Percentiles rank a stretch among this genome's conserved stretches.
phyloP scores from a whole-genome alignment of 176 grass and related monocot species.

The Carex littledalei region DNA sequence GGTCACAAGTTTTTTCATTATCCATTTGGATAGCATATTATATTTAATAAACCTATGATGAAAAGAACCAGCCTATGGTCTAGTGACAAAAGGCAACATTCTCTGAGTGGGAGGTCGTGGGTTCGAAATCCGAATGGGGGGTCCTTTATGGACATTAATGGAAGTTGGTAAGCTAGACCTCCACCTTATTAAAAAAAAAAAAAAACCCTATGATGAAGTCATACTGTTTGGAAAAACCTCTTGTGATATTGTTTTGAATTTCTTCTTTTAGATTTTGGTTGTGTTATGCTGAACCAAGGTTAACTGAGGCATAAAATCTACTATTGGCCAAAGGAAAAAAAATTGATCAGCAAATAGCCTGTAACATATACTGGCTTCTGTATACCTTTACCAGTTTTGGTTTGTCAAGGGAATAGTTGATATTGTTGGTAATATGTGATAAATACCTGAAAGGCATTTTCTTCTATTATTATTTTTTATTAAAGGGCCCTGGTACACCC shows the following conservation, averaged over 20 bases:
- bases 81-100: no score
- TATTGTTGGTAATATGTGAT: background rate
- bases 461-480: background rate
- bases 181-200: no score
- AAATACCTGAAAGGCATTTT: constrained; percentile 3
- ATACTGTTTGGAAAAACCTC: background rate
- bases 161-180: no score
- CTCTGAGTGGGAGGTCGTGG: no score
- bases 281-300: background rate
- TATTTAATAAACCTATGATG: constrained; percentile 3
- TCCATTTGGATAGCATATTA: background rate
- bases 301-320: constrained; percentile 3
- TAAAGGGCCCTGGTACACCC: no score
- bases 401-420: background rate
- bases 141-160: no score
- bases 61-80: no score
- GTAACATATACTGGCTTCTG: background rate
- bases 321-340: background rate
- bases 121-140: no score
- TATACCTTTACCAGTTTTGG: background rate
- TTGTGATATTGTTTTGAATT: background rate
- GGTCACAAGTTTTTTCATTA: constrained; percentile 14
- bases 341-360: background rate
- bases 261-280: background rate
- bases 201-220: background rate